Evolutionary conservation across 1,284 basidiomycete species (phyloP).

Genomic region (Ceratobasidium sp.): DNA sequence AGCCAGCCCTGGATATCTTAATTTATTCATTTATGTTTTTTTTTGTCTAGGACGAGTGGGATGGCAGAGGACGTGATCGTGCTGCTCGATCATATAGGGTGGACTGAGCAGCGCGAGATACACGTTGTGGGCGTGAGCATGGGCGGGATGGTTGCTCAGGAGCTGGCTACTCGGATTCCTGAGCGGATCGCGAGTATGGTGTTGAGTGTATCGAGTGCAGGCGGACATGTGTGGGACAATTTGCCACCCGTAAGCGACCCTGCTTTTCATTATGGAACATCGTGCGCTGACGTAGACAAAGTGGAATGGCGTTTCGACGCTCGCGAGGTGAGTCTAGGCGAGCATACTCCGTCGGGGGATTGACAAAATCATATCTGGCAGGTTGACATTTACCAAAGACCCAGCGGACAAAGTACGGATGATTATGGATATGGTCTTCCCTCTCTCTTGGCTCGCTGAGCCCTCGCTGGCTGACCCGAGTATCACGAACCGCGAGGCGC

Average conservation of each 20-base stretch:
- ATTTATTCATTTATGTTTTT: conserved; percentile 18
- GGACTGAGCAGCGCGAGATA: conserved; percentile 72
- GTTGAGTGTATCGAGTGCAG: conserved; percentile 79
- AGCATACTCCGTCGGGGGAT: neutral
- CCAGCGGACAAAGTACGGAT: conserved; percentile 66
- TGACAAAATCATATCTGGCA: conserved; percentile 43
- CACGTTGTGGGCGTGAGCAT: conserved; percentile 85
- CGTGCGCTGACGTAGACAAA: conserved; percentile 50
- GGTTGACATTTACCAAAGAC: conserved; percentile 66
- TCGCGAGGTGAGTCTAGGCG: conserved; percentile 55
- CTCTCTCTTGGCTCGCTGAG: conserved; percentile 69
- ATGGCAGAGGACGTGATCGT: conserved; percentile 85
- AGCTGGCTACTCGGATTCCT: conserved; percentile 76
- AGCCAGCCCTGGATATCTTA: conserved; percentile 10
- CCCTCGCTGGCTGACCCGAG: conserved; percentile 66
- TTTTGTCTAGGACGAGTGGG: conserved; percentile 68
- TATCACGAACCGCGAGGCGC: conserved; percentile 73
- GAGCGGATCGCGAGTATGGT: conserved; percentile 75
- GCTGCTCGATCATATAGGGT: conserved; percentile 78
- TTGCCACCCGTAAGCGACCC: conserved; percentile 67
- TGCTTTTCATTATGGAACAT: neutral
- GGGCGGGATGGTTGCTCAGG: conserved; percentile 87
- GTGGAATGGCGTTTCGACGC: conserved; percentile 63
- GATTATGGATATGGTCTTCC: conserved; percentile 73
- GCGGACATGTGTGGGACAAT: conserved; percentile 68